Evolutionary conservation across 2,329 filamentous ascomycete species (phyloP), one percentile per base, ranked within the genome.

Genomic region (Myrmaecium sp.): DNA sequence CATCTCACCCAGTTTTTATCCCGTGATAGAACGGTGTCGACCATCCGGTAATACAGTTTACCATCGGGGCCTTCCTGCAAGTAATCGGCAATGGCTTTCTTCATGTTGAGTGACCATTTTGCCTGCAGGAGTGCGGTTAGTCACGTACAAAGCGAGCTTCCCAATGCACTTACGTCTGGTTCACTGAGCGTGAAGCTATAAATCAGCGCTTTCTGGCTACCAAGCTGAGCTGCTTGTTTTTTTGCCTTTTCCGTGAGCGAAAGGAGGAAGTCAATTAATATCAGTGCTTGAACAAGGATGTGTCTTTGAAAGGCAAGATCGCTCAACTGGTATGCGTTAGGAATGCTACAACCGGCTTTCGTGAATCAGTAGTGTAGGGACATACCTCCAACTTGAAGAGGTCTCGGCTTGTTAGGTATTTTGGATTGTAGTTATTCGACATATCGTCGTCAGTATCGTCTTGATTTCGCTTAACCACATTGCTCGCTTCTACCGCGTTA

Each of bases 1-100:
- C 89, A 99, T 35, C 83, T 76, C 23, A 91, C 83, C 91, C 91
- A 98, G 47, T 95, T 94, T 59, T 94, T 95, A 52, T 99, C 89
- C 35, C 89, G 69, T 14, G 82, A 81, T 16, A 98, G 68, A 17
- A 98, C 86, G 8, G 84, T 95, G 49, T 95, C 86, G 17, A 98
- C 83, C 70, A 95, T 92, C 20, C 89, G 76, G 53, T 83, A 78
- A 52, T 95, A 98, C 52, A 92, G 92, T 36, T 81, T 79, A 16
- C 89, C 89, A 43, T 92, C 84, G 21, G 64, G 57, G 12, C 80
- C 80, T 40, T 74, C 66, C 44, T 78, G 77, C 30, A 98, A 66
- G 51, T 94, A 93, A 31, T 72, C 70, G 32, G 78, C 77, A 41
- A 95, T 92, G 5, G 64, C 62, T 19, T 65, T 66, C 45, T 83